Evolutionary conservation across 257 asterid genomes (phyloP).

Genomic region (Haberlea rhodopensis): DNA sequence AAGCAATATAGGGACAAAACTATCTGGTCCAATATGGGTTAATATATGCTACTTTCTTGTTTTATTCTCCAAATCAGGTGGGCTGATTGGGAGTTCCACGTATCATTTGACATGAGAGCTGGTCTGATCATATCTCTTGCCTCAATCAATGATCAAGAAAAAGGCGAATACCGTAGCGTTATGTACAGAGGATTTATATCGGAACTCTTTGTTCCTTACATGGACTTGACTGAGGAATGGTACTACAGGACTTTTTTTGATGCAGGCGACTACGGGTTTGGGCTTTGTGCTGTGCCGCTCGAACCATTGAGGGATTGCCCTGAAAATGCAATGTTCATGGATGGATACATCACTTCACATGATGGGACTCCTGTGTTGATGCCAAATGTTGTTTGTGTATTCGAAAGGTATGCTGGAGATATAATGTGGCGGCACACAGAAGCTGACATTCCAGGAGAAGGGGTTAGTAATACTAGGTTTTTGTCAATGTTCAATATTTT

Average conservation of each 20-base stretch:
- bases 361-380: conserved; percentile 47
- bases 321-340: conserved; percentile 46
- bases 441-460: conserved; percentile 34
- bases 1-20: no score
- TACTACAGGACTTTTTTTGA: conserved; percentile 59
- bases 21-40: no score
- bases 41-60: no score
- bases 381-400: conserved; percentile 50
- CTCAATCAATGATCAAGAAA: conserved; percentile 49
- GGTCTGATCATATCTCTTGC: conserved; percentile 66
- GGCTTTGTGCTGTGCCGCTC: conserved; percentile 51
- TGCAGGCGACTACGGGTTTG: conserved; percentile 64
- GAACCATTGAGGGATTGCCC: conserved; percentile 66
- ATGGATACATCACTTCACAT: conserved; percentile 40
- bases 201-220: conserved; percentile 72
- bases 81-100: conserved; percentile 63
- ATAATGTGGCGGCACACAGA: conserved; percentile 78
- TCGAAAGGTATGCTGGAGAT: conserved; percentile 60
- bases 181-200: conserved; percentile 78
- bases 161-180: conserved; percentile 41
- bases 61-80: conserved; percentile 39
- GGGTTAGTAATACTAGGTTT: conserved; percentile 26
- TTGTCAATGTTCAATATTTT: background rate
- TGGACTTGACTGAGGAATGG: conserved; percentile 77
- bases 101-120: conserved; percentile 62